Conservation (phyloP, 345 rosid genomes). For the Arabidopsis thaliana region TAIR10.1 NC_003074.8:1562001-1562500, state of each 20-base stretch:
- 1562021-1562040: constrained; percentile 95
- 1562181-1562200: constrained; percentile 31
- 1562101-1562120: constrained; percentile 44
- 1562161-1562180: constrained; percentile 9
- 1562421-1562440: constrained; percentile 9
- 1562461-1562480: neutral
- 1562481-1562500: neutral
- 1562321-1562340: constrained; percentile 21
- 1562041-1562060: constrained; percentile 20
- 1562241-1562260: constrained; percentile 21
- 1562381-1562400: constrained; percentile 11
- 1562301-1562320: neutral
- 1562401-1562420: neutral
- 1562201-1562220: constrained; percentile 21
- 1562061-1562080: constrained; percentile 12
- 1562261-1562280: constrained; percentile 10
- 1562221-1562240: constrained; percentile 20
- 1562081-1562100: constrained; percentile 11
- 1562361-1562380: constrained; percentile 24
- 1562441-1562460: neutral
- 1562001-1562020: constrained; percentile 82
- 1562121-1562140: neutral
- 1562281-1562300: neutral
- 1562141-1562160: constrained; percentile 22
- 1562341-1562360: constrained; percentile 5